Base-by-base conservation (phyloP, 2,329 filamentous ascomycete species). In the Penicillium vulpinum region DNA sequence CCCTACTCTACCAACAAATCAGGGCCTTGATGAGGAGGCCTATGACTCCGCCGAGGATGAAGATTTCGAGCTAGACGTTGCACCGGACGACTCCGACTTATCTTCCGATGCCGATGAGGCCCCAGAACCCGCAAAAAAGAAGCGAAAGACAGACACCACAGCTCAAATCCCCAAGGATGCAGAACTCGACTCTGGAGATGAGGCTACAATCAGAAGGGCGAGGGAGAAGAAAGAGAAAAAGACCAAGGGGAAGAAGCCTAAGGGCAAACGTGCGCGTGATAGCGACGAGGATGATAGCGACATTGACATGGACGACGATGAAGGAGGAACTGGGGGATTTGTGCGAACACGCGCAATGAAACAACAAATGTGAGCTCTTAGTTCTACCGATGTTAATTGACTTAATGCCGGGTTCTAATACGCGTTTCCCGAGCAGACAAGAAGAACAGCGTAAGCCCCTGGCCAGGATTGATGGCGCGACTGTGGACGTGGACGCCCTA, bases 291-390 rank as follows among this genome's bases (percentile, higher is more conserved):
- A 76, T 16, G 71, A 74, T 29, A 67, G 74, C 41, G 71, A 78
- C 47, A 69, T 77, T 57, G 70, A 75, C 45, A 60, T 71, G 15
- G 68, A 72, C 21, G 71, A 75, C 51, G 73, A 77, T 50, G 79
- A 76, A 52, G 78, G 74, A 15, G 81, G 77, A 5, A 73, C 78
- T 21, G 80, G 80, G 10, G 80, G 80, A 0, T 77, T 83, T 59
- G 79, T 84, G 31, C 79, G 78, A 61, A 84, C 83, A 22, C 73
- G 83, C 47, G 79, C 80, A 18, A 83, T 84, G 74, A 77, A 78
- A 56, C 74, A 74, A 59, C 75, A 71, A 33, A 78, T 81, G 75
- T 79, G 72, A 52, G 74, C 59, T 57, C 41, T 35, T 21, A 3
- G 18, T 22, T n/a, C 16, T 13, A 4, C 4, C 22, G 10, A 26